phyloP scores from a whole-genome alignment of 345 rosid species.

The Populus simonii region DNA sequence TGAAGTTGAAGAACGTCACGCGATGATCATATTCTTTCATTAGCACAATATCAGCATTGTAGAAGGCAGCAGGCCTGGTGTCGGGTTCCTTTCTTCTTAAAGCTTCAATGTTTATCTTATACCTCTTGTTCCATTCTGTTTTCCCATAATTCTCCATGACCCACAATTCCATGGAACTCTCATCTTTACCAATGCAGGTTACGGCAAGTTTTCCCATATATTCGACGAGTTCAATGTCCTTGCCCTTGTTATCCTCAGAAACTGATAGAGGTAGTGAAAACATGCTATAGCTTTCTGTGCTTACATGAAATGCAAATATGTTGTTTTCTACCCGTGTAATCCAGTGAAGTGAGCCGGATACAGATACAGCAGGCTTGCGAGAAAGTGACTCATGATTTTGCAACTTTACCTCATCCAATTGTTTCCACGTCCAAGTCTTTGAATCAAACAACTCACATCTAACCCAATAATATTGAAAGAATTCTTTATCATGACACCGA shows the following conservation, averaged over 20 bases:
- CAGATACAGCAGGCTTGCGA: background rate
- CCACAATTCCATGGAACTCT: slow-evolving; percentile 2
- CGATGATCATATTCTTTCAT: background rate
- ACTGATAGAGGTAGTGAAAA: background rate
- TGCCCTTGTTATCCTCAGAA: background rate
- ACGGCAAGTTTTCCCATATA: slow-evolving; percentile 4
- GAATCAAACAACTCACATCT: slow-evolving; percentile 23
- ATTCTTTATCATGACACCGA: background rate
- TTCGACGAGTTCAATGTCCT: background rate
- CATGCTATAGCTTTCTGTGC: background rate
- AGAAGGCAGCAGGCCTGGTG: background rate
- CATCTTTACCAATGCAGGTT: background rate
- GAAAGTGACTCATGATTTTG: background rate
- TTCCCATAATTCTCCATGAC: background rate
- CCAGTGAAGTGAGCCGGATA: slow-evolving; percentile 7
- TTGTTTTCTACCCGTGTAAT: background rate
- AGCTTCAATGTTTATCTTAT: background rate
- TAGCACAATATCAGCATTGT: background rate
- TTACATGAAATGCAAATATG: background rate
- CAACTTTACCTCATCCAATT: background rate
- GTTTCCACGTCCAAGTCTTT: slow-evolving; percentile 5
- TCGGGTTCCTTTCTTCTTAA: background rate
- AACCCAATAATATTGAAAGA: background rate
- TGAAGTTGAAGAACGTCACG: slow-evolving; percentile 2
- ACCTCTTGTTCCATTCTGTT: background rate